phyloP scores from a whole-genome alignment of 2,329 filamentous ascomycete species.

The Trichophyton rubrum region DNA sequence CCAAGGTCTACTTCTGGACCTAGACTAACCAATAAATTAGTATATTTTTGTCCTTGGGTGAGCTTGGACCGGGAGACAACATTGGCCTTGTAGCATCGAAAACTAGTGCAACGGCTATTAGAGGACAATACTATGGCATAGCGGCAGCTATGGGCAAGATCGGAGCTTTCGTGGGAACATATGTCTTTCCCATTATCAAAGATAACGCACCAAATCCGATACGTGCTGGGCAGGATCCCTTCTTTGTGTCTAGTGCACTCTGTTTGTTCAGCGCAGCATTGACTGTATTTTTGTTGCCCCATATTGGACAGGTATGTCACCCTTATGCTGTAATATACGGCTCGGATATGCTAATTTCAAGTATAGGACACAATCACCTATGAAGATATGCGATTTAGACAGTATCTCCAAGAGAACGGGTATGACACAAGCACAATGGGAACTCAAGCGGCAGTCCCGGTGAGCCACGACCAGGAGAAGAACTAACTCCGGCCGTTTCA shows the following conservation, averaged over 20 bases:
- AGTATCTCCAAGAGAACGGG: conserved; percentile 58
- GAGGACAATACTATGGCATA: conserved; percentile 57
- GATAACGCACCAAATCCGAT: conserved; percentile 43
- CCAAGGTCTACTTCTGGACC: neutral
- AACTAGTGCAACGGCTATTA: conserved; percentile 75
- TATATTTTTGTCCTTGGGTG: conserved; percentile 64
- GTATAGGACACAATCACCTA: conserved; percentile 64
- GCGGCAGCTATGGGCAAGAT: conserved; percentile 37
- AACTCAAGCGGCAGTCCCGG: conserved; percentile 13
- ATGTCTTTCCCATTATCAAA: conserved; percentile 62
- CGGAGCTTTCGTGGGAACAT: conserved; percentile 70
- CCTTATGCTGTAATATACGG: neutral
- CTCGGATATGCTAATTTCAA: neutral
- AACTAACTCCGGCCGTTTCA: neutral
- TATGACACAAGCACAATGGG: conserved; percentile 58
- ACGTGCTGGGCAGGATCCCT: conserved; percentile 67
- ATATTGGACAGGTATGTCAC: conserved; percentile 47
- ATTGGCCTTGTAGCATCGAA: conserved; percentile 80
- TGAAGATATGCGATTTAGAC: conserved; percentile 65
- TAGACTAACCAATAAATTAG: conserved; percentile 19
- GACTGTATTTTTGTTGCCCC: conserved; percentile 55
- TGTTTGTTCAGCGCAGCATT: conserved; percentile 63
- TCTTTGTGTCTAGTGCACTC: conserved; percentile 68
- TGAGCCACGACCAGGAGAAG: neutral
- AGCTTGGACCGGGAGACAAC: conserved; percentile 80